Evolutionary conservation across 345 rosid species (phyloP).

Genomic region (Ceriops zippeliana): DNA sequence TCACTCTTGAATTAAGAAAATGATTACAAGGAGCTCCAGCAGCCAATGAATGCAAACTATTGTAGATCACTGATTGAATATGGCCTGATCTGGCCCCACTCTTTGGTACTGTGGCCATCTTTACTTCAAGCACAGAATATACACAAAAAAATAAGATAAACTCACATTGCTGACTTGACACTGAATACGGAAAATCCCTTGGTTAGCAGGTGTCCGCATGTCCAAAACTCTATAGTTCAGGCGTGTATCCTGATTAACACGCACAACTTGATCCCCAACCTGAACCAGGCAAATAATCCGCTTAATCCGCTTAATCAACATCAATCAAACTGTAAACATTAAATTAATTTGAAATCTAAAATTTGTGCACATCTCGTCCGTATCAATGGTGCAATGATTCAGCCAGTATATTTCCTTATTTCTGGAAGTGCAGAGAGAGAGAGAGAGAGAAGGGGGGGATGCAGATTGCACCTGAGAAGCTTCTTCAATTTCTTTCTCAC

Average conservation of each 20-base stretch:
- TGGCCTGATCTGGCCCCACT: background rate
- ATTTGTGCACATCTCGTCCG: background rate
- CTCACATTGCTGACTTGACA: constrained; percentile 48
- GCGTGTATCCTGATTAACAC: constrained; percentile 84
- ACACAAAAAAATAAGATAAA: background rate
- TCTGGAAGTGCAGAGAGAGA: background rate
- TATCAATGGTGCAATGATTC: background rate
- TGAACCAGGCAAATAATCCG: constrained; percentile 26
- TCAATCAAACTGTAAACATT: background rate
- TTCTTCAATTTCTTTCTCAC: constrained; percentile 68
- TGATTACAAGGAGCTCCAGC: background rate
- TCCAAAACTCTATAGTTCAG: constrained; percentile 72
- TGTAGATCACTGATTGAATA: background rate
- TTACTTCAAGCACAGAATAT: background rate
- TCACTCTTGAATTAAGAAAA: background rate
- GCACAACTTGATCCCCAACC: constrained; percentile 56
- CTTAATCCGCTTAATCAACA: constrained; percentile 1
- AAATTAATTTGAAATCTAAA: background rate
- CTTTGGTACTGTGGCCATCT: too few relatives aligned
- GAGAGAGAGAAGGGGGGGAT: background rate
- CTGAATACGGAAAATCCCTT: constrained; percentile 70
- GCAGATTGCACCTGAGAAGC: constrained; percentile 46
- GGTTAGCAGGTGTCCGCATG: constrained; percentile 74
- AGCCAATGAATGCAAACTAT: background rate
- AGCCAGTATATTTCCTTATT: too few relatives aligned